phyloP scores from a whole-genome alignment of 768 basidiomycete genomes.

The Russula earlei region DNA sequence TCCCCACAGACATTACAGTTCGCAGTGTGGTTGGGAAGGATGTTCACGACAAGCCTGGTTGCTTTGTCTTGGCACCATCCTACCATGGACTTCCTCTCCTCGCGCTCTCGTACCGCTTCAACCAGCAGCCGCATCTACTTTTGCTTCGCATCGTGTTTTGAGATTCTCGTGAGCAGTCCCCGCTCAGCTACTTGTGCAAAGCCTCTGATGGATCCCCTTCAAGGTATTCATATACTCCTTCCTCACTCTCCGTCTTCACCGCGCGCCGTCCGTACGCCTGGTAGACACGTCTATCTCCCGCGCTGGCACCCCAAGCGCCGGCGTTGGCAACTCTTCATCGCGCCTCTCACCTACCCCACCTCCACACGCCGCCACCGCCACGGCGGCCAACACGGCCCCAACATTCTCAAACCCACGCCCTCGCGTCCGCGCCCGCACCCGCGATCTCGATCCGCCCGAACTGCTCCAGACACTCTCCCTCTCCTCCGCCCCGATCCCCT shows the following conservation, averaged over 20 bases:
- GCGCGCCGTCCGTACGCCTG: conserved; percentile 62
- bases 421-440: not conserved
- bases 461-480: conserved; percentile 48
- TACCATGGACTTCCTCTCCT: conserved; percentile 31
- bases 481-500: conserved; percentile 51
- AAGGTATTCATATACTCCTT: conserved; percentile 47
- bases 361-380: conserved; percentile 10
- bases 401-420: conserved; percentile 17
- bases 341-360: conserved; percentile 34
- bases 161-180: conserved; percentile 44
- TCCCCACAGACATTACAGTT: conserved; percentile 47
- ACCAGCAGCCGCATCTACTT: conserved; percentile 38
- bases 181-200: not conserved
- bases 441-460: conserved; percentile 38
- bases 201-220: not conserved
- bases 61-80: conserved; percentile 34
- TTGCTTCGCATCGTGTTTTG: conserved; percentile 35
- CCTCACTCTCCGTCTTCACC: conserved; percentile 50
- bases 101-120: conserved; percentile 31
- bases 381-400: not conserved
- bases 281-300: conserved; percentile 44
- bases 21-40: conserved; percentile 46
- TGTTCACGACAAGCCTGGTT: conserved; percentile 41
- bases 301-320: conserved; percentile 19
- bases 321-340: conserved; percentile 21